Base-by-base conservation (phyloP, 2,329 filamentous ascomycete genomes). In the Neophaeococcomyces mojaviensis region DNA sequence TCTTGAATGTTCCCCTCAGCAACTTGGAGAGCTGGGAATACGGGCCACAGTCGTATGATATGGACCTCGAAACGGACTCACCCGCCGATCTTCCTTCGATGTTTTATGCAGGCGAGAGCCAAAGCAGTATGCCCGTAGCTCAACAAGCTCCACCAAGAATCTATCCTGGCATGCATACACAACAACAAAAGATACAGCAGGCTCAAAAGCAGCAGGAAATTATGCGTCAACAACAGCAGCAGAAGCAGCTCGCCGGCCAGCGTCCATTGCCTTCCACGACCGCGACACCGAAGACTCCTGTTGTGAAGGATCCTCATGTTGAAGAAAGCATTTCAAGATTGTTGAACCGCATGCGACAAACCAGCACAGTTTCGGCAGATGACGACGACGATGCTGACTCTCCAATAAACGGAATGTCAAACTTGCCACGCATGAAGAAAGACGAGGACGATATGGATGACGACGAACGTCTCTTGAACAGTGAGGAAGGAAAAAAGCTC, bases 371-470 rank as follows among this genome's bases (percentile, higher is more conserved):
- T 5, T 70, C 74, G 3, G 66, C 71, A 13, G 75, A 79, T 12
- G 67, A 71, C 20, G 72, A 71, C 20, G 72, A 78, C 39, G 72
- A 76, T 20, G 37, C 9, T 13, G 68, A 65, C 51, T 55, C 58
- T 26, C 64, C 65, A 20, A 58, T 64, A 28, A 62, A 63, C 50
- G 43, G 43, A 28, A 59, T 28, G 30, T 60, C 61, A 1, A 56
- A 55, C 6, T 77, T 88, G 57, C 74, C 83, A 40, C 83, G 82
- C 53, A 69, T 78, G 52, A 89, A 83, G 76, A 97, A 97, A 75
- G 88, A 96, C 36, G 89, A 97, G 59, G 89, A 96, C 51, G 90
- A 97, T 44, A 97, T 98, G 90, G 92, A 98, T 58, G 90, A 96
- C 65, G 92, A 97, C 59, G 92, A 97, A 74, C 79, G 87, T 55